Evolutionary conservation across 257 asterid genomes (phyloP).

Genomic region (Ajuga chamaepitys): DNA sequence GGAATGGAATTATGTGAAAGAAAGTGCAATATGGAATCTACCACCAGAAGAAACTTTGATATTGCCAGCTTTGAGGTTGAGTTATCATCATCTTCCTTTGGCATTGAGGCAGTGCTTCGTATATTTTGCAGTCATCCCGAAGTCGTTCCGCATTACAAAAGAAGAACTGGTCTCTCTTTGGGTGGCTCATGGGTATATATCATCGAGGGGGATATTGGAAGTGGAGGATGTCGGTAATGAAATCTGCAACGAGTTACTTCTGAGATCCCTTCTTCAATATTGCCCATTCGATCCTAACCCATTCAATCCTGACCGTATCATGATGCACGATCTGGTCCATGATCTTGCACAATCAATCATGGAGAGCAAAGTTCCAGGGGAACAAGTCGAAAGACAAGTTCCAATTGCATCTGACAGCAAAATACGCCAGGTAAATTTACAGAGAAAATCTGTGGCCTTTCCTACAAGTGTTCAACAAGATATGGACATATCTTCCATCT

Average conservation of each 20-base stretch:
- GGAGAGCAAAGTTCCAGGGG: too few species aligned
- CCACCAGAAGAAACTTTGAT: constrained; percentile 6
- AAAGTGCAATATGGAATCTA: too few species aligned
- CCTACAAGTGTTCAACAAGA: not conserved
- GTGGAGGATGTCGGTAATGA: too few species aligned
- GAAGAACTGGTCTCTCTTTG: constrained; percentile 14
- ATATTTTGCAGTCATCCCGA: constrained; percentile 26
- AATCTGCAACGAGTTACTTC: too few species aligned
- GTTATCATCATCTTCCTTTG: constrained; percentile 31
- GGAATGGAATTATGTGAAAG: constrained; percentile 16
- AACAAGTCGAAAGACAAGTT: too few species aligned
- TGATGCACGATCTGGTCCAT: constrained; percentile 31
- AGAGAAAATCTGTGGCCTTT: not conserved
- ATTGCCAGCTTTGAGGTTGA: constrained; percentile 19
- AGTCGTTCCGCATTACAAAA: not conserved
- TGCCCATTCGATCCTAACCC: constrained; percentile 12
- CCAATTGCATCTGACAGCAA: too few species aligned
- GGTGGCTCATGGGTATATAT: constrained; percentile 8
- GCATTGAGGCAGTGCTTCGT: constrained; percentile 24
- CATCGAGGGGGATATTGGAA: too few species aligned
- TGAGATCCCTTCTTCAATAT: too few species aligned
- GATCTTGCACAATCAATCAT: constrained; percentile 26
- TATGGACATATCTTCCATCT: too few species aligned
- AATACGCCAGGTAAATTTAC: not conserved
- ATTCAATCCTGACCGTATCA: not conserved